These are phyloP conservation scores for Bryoerythrophyllum caledonicum DNA, from an alignment of 225 moss, liverwort and hornwort species.

Conservation along the genomic window DNA sequence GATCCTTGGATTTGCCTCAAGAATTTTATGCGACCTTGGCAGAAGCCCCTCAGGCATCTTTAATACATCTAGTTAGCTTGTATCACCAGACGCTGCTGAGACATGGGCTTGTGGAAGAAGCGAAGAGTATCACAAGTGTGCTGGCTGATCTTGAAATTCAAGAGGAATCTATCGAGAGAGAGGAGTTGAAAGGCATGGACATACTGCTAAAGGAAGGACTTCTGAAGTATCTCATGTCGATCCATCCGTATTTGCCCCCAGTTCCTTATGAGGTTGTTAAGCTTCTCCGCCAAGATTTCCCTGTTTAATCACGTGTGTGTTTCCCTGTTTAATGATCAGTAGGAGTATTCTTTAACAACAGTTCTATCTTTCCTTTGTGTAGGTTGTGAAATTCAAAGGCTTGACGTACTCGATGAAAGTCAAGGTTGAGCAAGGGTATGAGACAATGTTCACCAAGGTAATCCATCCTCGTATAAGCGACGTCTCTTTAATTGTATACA, in stretches of 20 bases:
- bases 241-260: conserved; percentile 70
- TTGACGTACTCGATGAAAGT: conserved; percentile 60
- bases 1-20: conserved; percentile 41
- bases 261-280: conserved; percentile 74
- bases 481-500: background rate
- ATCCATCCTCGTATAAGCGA: conserved; percentile 15
- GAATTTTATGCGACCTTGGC: conserved; percentile 60
- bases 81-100: conserved; percentile 79
- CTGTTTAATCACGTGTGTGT: background rate
- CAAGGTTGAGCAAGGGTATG: conserved; percentile 67
- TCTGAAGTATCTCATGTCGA: conserved; percentile 72
- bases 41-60: conserved; percentile 70
- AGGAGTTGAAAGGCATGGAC: conserved; percentile 82
- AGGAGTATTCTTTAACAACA: conserved; percentile 6
- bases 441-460: conserved; percentile 97
- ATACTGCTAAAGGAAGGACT: conserved; percentile 86
- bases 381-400: conserved; percentile 91
- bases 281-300: conserved; percentile 3
- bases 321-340: background rate
- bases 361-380: conserved; percentile 26
- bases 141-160: conserved; percentile 48
- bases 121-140: conserved; percentile 64
- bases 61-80: conserved; percentile 82
- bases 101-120: conserved; percentile 78
- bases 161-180: conserved; percentile 44